phyloP scores from a whole-genome alignment of 345 rosid genomes.

The Eucalyptus sp. region DNA sequence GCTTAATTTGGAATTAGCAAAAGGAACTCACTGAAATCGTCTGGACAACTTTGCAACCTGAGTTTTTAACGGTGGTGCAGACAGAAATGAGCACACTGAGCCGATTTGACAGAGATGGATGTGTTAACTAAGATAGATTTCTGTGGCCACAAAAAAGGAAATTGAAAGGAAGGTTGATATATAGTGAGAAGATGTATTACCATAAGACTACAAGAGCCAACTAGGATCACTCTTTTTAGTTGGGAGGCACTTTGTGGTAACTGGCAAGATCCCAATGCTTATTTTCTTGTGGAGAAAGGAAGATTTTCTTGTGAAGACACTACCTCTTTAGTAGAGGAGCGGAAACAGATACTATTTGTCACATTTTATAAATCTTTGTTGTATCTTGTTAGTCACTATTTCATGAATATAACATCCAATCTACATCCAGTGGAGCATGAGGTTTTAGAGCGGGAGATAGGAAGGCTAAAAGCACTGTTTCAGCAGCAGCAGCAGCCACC shows the following conservation, averaged over 20 bases:
- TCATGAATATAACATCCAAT: background rate
- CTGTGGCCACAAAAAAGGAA: background rate
- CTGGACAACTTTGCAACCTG: background rate
- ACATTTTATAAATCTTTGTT: background rate
- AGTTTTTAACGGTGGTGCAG: background rate
- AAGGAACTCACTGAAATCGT: background rate
- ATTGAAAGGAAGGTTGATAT: background rate
- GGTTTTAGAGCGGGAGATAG: slow-evolving; percentile 87
- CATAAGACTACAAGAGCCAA: background rate
- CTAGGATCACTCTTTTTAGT: background rate
- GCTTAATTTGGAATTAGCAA: background rate
- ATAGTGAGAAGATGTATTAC: background rate
- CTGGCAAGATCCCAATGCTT: background rate
- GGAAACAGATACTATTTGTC: background rate
- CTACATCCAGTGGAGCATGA: slow-evolving; percentile 83
- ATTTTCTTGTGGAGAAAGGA: background rate
- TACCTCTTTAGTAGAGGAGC: background rate
- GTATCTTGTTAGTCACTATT: background rate
- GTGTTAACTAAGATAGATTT: background rate
- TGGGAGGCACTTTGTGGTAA: background rate
- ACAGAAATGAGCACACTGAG: background rate
- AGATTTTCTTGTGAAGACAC: background rate
- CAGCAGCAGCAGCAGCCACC: slow-evolving; percentile 49
- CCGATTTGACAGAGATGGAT: background rate
- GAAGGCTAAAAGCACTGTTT: slow-evolving; percentile 61